These are phyloP conservation scores for Kuraishia hungarica DNA, from an alignment of 805 yeast species.

Conservation along the genomic window DNA sequence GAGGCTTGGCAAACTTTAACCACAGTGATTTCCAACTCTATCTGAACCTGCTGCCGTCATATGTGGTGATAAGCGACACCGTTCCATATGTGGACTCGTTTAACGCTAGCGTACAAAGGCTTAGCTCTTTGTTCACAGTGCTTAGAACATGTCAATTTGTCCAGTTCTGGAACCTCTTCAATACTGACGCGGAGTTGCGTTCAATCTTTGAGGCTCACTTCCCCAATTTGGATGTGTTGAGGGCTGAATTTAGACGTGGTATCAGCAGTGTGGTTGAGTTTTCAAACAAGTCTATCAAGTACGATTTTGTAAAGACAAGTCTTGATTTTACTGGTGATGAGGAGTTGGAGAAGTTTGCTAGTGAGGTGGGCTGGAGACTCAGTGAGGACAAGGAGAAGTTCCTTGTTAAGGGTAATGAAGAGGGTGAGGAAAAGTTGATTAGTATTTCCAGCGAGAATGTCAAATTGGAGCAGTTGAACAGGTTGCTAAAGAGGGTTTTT, in stretches of 20 bases:
- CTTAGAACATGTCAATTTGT: conserved; percentile 4
- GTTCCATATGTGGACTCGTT: conserved; percentile 8
- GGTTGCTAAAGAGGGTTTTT: conserved; percentile 7
- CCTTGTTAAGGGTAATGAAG: conserved; percentile 1
- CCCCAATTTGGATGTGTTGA: conserved; percentile 3
- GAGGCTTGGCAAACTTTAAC: conserved; percentile 31
- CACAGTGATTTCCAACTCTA: conserved; percentile 33
- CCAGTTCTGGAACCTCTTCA: conserved; percentile 7
- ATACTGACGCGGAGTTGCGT: conserved; percentile 3
- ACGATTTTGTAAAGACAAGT: conserved; percentile 1
- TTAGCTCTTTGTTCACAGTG: conserved; percentile 3
- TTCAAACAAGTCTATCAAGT: conserved; percentile 5
- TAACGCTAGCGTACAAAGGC: conserved; percentile 7
- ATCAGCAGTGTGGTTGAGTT: conserved; percentile 4
- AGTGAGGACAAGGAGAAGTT: conserved; percentile 1
- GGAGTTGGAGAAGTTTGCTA: conserved; percentile 3
- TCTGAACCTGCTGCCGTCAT: conserved; percentile 35
- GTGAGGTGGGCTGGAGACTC: conserved; percentile 4
- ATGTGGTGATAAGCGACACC: conserved; percentile 7
- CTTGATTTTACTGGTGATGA: conserved; percentile 1
- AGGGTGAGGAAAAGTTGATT: conserved; percentile 3
- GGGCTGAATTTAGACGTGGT: conserved; percentile 4
- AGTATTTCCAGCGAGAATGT: conserved; percentile 6
- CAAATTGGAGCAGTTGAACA: conserved; percentile 6
- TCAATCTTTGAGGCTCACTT: conserved; percentile 2